These are phyloP conservation scores for Rhizophora apiculata DNA, from an alignment of 345 rosid species.

Conservation along the genomic window DNA sequence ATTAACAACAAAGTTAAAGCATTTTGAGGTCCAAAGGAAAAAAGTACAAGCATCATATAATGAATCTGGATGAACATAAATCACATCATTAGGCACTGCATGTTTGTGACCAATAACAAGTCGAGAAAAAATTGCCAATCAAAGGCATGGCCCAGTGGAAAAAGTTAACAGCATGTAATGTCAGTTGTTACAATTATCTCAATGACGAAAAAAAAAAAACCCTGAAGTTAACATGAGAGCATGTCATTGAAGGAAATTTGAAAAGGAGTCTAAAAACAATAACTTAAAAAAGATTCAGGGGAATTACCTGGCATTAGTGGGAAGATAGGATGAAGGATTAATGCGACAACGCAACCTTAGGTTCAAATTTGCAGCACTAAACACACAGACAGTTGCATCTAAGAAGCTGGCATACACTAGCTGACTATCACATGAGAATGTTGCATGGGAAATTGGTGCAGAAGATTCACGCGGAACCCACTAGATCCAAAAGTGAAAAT, in stretches of 20 bases:
- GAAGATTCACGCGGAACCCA: slow-evolving; percentile 56
- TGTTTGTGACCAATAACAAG: too few species aligned
- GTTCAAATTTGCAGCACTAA: slow-evolving; percentile 39
- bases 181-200: background rate
- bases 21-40: too few species aligned
- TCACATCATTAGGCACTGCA: too few species aligned
- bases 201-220: background rate
- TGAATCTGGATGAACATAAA: too few species aligned
- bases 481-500: slow-evolving; percentile 29
- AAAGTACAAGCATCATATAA: too few species aligned
- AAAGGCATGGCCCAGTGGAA: background rate
- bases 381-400: slow-evolving; percentile 56
- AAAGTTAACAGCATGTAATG: background rate
- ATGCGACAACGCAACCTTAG: slow-evolving; percentile 29
- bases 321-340: slow-evolving; percentile 19
- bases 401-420: slow-evolving; percentile 47
- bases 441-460: slow-evolving; percentile 50
- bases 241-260: background rate
- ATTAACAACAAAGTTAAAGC: too few species aligned
- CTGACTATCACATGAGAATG: slow-evolving; percentile 64
- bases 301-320: slow-evolving; percentile 13
- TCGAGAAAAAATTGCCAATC: too few species aligned
- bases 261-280: background rate
- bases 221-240: background rate
- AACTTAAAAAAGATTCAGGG: background rate